Conservation (phyloP, 148 eudicot genomes). For the Hydrangea macrophylla region DNA sequence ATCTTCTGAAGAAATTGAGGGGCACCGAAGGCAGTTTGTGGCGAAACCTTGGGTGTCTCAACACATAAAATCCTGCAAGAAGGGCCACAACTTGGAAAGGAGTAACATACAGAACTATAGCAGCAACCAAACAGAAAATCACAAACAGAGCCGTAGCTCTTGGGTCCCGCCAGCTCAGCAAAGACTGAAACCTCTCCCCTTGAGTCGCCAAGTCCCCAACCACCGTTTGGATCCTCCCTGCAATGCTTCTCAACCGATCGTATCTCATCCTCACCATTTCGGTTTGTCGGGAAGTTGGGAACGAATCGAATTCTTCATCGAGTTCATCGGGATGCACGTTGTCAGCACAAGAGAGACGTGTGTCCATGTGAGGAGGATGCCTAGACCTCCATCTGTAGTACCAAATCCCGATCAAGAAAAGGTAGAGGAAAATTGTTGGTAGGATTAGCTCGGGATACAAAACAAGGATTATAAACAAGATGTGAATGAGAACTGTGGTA, state of each 20-base stretch:
- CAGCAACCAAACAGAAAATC: constrained; percentile 23
- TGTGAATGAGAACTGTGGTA: constrained; percentile 22
- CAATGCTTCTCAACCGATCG: constrained; percentile 30
- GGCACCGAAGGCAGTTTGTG: constrained; percentile 22
- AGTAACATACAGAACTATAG: constrained; percentile 19
- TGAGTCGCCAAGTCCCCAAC: constrained; percentile 37
- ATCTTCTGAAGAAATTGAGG: constrained; percentile 33
- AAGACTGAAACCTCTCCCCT: constrained; percentile 30
- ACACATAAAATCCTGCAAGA: constrained; percentile 17
- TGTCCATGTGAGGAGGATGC: constrained; percentile 39
- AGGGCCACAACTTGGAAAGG: constrained; percentile 16
- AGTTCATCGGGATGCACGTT: constrained; percentile 21
- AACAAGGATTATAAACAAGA: constrained; percentile 19
- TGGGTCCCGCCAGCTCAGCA: constrained; percentile 39
- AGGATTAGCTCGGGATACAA: constrained; percentile 22
- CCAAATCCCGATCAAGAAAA: constrained; percentile 21
- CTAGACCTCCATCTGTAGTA: constrained; percentile 29
- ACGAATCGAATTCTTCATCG: constrained; percentile 37
- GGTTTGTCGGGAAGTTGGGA: constrained; percentile 25
- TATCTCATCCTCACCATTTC: constrained; percentile 29
- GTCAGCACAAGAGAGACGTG: constrained; percentile 28
- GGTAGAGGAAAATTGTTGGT: constrained; percentile 7
- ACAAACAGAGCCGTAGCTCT: constrained; percentile 33
- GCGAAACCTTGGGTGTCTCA: constrained; percentile 36
- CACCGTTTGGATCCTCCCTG: constrained; percentile 28